Base-by-base conservation (phyloP, 1,139 yeast genomes). In the Suhomyces ambrosiae region DNA sequence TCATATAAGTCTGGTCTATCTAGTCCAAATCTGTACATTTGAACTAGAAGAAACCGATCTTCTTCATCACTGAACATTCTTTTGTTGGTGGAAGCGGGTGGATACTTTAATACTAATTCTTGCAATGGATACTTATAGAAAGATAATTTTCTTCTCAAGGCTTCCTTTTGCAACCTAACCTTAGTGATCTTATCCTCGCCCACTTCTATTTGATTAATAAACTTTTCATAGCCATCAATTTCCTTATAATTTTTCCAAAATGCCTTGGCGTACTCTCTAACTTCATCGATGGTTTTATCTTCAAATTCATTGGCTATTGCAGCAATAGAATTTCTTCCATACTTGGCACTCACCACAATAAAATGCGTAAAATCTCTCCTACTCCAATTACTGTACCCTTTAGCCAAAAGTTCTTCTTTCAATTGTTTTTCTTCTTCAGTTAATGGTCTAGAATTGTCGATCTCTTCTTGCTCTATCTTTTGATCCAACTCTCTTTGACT, bases 211-310 rank as follows among this genome's bases (percentile, higher is more conserved):
- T 78, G 85, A 27, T 68, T 68, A 31, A 85, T 62, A 48, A 78
- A 81, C 48, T 81, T 71, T 49, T 85, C 95, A 55, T 78, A 79
- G 4, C 89, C 90, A 22, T 85, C 92, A 41, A 85, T 80, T 41
- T 78, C 80, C 39, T 76, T 63, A 51, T 76, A 81, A 41, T 76
- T 73, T 23, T 61, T 48, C 95, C 95, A 85, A 53, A 85, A 85
- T 5, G 74, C 77, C 42, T 68, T 68, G 2, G 87, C 82, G 53
- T 85, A 85, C 32, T 73, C 80, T 41, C 79, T 61, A 4, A 84
- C 83, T 41, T 84, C 88, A 12, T 83, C 89, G n/a, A 65, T 54
- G 0, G 85, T 69, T 53, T 85, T 85, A 23, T 74, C 82, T 33
- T 75, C 82, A 50, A 85, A 74, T 50, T 85, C 92, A 24, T 68